Evolutionary conservation across 768 basidiomycete species (phyloP), one percentile per base, ranked within the genome.

Genomic region (Trametes gibbosa): DNA sequence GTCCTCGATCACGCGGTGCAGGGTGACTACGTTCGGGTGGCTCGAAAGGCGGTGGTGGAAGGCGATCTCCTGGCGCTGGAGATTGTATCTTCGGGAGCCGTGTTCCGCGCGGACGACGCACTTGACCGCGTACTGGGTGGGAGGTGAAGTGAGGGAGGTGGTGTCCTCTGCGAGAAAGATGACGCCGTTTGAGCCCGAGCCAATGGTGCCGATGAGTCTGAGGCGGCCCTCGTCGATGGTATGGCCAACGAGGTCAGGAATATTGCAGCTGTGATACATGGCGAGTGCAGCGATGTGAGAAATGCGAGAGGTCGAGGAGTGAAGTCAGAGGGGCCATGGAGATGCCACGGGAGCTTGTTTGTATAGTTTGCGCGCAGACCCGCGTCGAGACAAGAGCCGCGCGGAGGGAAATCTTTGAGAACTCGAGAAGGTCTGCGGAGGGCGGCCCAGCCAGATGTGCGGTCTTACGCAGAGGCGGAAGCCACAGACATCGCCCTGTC

Each of bases 41-140:
- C 72, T 70, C 50, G 81, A 76, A 39, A 87, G 83, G 50, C 74
- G 56, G 25, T 73, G 71, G 66, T 87, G 87, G 51, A 82, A 73
- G 13, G 71, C 66, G 49, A 94, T 83, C 75, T 95, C 94, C 53
- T 90, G 81, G 12, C 74, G 72, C 71, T 92, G 91, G 8, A 63
- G 59, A 1, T 24, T 47, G 23, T 56, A 42, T 16, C 56, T 48
- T 14, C 58, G 58, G 2, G 61, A 59, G 49, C 61, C 61, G 23
- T 50, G 35, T 19, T 50, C 43, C 8, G 64, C 65, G 42, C 63
- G 66, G 37, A 61, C 40, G 50, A 69, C 53, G 54, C 69, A 70
- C 51, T 71, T 71, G 39, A 71, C 66, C 3, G 70, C 70, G 37
- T 65, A 67, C 37, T 63, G 49, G 8, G 47, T 19, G 4, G 64